Evolutionary conservation across 257 asterid species (phyloP).

Genomic region (Nicotiana tomentosiformis): DNA sequence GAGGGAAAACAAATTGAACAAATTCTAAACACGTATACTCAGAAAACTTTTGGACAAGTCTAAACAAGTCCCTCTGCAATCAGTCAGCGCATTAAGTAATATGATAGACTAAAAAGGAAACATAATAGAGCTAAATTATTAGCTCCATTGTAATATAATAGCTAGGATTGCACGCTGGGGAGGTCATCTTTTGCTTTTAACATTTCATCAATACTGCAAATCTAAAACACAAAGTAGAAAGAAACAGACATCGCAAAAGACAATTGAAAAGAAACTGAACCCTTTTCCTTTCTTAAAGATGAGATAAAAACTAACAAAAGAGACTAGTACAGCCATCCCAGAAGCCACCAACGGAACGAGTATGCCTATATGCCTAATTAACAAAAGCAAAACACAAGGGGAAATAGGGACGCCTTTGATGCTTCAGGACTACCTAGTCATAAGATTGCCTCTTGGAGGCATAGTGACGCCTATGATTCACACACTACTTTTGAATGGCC

Average conservation of each 20-base stretch:
- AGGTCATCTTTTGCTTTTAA: background rate
- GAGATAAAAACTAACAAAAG: background rate
- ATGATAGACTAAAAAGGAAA: background rate
- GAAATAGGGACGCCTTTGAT: background rate
- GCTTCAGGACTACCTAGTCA: conserved; percentile 15
- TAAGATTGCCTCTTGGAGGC: conserved; percentile 15
- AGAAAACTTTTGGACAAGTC: no score
- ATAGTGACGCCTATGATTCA: conserved; percentile 8
- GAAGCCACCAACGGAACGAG: background rate
- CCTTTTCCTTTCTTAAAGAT: background rate
- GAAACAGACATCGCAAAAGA: background rate
- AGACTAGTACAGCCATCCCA: background rate
- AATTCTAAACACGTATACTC: no score
- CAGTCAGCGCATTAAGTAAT: background rate
- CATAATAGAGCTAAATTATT: background rate
- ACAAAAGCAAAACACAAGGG: background rate
- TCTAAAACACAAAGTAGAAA: background rate
- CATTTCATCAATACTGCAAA: background rate
- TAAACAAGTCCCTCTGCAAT: no score
- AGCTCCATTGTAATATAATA: background rate
- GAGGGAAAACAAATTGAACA: no score
- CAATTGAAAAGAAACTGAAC: background rate
- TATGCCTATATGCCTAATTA: background rate
- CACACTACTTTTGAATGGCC: conserved; percentile 30
- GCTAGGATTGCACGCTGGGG: background rate